These are phyloP conservation scores for Saururus chinensis DNA, from an alignment of 164 flowering plant species.

Conservation along the genomic window DNA sequence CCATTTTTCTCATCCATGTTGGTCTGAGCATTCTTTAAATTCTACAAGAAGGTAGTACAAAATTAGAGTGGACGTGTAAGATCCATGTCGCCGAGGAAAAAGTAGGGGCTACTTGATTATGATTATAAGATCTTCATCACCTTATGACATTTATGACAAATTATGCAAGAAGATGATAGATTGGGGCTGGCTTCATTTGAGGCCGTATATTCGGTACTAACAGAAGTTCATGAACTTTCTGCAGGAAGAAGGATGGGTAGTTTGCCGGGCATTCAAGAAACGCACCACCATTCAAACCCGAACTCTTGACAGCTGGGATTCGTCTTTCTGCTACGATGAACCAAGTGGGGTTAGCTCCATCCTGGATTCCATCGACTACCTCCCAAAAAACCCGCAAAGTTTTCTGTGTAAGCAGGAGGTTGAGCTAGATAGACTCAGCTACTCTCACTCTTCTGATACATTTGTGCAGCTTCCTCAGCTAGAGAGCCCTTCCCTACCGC, in stretches of 20 bases:
- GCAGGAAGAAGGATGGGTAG: conserved; percentile 99
- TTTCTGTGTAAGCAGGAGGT: conserved; percentile 57
- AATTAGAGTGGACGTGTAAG: too few relatives aligned
- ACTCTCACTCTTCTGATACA: conserved; percentile 27
- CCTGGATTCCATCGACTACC: conserved; percentile 38
- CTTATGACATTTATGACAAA: too few relatives aligned
- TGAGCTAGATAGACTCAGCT: conserved; percentile 30
- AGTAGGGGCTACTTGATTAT: too few relatives aligned
- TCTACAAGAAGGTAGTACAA: too few relatives aligned
- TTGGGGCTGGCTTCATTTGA: too few relatives aligned
- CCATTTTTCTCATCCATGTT: too few relatives aligned
- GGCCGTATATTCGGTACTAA: background rate
- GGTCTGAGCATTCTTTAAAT: too few relatives aligned
- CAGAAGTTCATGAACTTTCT: conserved; percentile 4
- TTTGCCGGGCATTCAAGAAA: conserved; percentile 90
- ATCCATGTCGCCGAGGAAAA: too few relatives aligned
- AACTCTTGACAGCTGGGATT: conserved; percentile 41
- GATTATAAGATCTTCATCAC: too few relatives aligned
- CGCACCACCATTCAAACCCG: conserved; percentile 25
- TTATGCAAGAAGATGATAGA: too few relatives aligned
- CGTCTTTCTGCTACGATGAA: conserved; percentile 59
- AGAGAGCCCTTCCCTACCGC: conserved; percentile 70
- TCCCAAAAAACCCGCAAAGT: conserved; percentile 28
- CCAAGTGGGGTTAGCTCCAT: conserved; percentile 40
- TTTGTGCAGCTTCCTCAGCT: conserved; percentile 80